Evolutionary conservation across 768 basidiomycete genomes (phyloP), one percentile per base, ranked within the genome.

Genomic region (Leccinum truebloodii): DNA sequence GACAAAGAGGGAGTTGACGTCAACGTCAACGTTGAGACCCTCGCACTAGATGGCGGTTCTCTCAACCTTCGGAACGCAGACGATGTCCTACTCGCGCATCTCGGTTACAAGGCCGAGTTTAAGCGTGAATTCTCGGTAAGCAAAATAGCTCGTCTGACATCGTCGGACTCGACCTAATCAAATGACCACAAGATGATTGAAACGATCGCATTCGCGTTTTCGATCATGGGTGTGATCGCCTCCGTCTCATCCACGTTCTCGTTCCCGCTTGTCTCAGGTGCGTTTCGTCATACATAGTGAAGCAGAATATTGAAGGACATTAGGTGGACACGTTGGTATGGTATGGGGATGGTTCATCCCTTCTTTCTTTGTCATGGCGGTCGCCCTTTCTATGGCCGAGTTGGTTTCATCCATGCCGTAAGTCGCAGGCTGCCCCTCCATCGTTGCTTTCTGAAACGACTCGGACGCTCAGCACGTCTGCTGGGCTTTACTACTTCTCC

Each of bases 311-410:
- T 34, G 54, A 57, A 28, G 50, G 32, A 1, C 7, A 12, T 1
- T 54, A 85, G 89, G 89, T 57, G 89, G 89, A 3, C 88, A 90
- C 72, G 87, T 88, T 24, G 89, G 89, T 16, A 84, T 90, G 81
- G 82, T 89, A 20, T 90, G 85, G 76, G 89, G 88, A 39, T 90
- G 88, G 89, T 73, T 89, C 28, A 87, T 89, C 64, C 89, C 88
- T 6, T 80, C 79, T 64, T 74, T 86, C 51, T 90, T 90, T 61
- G 89, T 90, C 28, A 78, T 86, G 76, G 78, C 81, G 6, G 79
- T 90, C 16, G 88, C 89, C 4, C 78, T 86, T 16, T 87, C 83
- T n/a, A 84, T 90, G 79, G 88, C 88, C 4, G 89, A 90, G 67
- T 65, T 90, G 35, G 80, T 85, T 1, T 89, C 88, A 1, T 81